Conservation (phyloP, 257 asterid genomes). For the Leonotis leonurus region DNA sequence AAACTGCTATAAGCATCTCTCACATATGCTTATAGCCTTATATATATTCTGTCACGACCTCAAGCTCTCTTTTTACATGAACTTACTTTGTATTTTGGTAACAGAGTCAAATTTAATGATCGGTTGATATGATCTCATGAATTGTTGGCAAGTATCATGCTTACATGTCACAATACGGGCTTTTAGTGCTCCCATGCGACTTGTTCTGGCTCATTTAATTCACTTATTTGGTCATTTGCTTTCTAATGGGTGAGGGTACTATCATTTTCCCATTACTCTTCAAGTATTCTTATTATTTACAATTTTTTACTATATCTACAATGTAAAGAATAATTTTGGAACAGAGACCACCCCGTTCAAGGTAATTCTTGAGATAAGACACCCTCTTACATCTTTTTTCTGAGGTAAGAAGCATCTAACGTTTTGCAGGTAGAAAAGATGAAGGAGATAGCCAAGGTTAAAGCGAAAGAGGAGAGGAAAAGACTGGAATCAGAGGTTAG, state of each 20-base stretch:
- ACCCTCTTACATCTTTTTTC: constrained; percentile 9
- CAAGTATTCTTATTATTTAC: background rate
- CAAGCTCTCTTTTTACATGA: background rate
- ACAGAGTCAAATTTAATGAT: constrained; percentile 5
- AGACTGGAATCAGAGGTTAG: constrained; percentile 78
- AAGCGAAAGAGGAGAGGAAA: constrained; percentile 77
- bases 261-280: background rate
- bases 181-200: background rate
- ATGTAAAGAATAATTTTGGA: background rate
- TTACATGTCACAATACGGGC: background rate
- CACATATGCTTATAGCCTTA: background rate
- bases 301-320: background rate
- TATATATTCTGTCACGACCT: background rate
- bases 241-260: background rate
- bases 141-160: background rate
- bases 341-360: background rate
- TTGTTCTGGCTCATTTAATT: background rate
- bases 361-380: constrained; percentile 3
- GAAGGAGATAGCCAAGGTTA: constrained; percentile 82
- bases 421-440: constrained; percentile 70
- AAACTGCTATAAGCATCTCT: background rate
- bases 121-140: background rate
- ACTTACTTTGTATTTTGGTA: background rate
- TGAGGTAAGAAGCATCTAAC: constrained; percentile 7
- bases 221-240: background rate